phyloP scores from a whole-genome alignment of 495 filamentous ascomycete species.

The Hypoxylon crocopeplum region DNA sequence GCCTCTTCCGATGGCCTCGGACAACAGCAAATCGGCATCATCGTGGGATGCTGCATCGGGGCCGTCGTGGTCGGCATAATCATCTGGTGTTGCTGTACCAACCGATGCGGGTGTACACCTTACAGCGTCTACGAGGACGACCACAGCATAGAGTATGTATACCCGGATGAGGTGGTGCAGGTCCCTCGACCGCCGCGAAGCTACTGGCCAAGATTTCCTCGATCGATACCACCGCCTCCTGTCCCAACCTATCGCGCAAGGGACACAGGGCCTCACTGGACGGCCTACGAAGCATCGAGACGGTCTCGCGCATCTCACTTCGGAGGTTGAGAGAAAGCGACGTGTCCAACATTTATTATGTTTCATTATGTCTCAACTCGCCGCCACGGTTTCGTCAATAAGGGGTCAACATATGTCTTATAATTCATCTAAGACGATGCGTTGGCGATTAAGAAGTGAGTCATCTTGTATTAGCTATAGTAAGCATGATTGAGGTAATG shows the following conservation, averaged over 20 bases:
- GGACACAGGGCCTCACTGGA: slow-evolving; percentile 16
- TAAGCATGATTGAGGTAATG: too few relatives aligned
- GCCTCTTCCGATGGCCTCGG: slow-evolving; percentile 27
- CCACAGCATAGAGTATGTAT: background rate
- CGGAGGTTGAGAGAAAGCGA: too few relatives aligned
- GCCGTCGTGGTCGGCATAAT: slow-evolving; percentile 32
- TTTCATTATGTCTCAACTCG: too few relatives aligned
- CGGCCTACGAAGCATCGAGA: slow-evolving; percentile 18
- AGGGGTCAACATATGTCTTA: too few relatives aligned
- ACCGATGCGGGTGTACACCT: slow-evolving; percentile 25
- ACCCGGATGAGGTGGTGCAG: background rate
- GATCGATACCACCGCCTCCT: slow-evolving; percentile 34
- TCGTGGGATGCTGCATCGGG: slow-evolving; percentile 33
- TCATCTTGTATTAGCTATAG: too few relatives aligned
- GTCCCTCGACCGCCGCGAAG: slow-evolving; percentile 13
- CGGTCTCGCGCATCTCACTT: background rate
- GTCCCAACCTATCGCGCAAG: slow-evolving; percentile 25
- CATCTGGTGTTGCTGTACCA: slow-evolving; percentile 36
- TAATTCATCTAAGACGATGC: too few relatives aligned
- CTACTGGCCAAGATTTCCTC: slow-evolving; percentile 33
- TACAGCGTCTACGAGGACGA: slow-evolving; percentile 27
- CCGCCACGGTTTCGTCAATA: too few relatives aligned
- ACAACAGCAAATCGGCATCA: slow-evolving; percentile 35
- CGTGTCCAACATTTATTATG: too few relatives aligned
- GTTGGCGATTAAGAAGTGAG: too few relatives aligned